These are phyloP conservation scores for Bipolaris sorokiniana DNA, from an alignment of 2,329 filamentous ascomycete species.

Conservation along the genomic window DNA sequence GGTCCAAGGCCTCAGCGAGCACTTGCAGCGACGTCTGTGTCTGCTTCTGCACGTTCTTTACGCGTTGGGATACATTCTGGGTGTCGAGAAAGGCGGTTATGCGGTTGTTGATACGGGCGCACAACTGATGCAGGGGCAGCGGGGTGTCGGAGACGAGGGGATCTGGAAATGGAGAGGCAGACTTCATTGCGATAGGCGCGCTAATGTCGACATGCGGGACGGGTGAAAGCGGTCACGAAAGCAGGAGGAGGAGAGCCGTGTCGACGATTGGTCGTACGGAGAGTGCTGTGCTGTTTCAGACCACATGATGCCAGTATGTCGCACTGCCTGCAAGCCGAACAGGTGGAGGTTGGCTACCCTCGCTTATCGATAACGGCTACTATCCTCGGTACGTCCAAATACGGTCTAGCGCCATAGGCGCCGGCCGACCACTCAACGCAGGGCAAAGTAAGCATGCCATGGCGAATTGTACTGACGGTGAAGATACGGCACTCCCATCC, in stretches of 20 bases:
- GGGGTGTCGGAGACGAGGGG: slow-evolving; percentile 49
- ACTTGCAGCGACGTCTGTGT: slow-evolving; percentile 74
- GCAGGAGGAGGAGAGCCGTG: slow-evolving; percentile 11
- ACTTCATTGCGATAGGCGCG: slow-evolving; percentile 47
- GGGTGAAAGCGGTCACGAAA: slow-evolving; percentile 21
- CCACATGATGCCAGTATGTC: slow-evolving; percentile 29
- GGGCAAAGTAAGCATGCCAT: slow-evolving; percentile 20
- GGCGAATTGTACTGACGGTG: background rate
- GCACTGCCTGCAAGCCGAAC: slow-evolving; percentile 21
- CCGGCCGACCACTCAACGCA: slow-evolving; percentile 21
- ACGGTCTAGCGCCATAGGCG: slow-evolving; percentile 19
- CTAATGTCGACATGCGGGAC: slow-evolving; percentile 44
- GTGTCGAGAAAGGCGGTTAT: slow-evolving; percentile 71
- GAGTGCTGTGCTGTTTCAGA: slow-evolving; percentile 27
- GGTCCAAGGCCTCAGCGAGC: slow-evolving; percentile 74
- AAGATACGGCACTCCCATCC: slow-evolving; percentile 9
- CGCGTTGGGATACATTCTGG: slow-evolving; percentile 60
- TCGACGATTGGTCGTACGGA: slow-evolving; percentile 25
- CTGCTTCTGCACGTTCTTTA: slow-evolving; percentile 74
- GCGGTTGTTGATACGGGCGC: slow-evolving; percentile 62
- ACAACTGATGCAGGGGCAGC: slow-evolving; percentile 57
- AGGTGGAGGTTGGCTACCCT: slow-evolving; percentile 20
- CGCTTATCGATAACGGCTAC: slow-evolving; percentile 29
- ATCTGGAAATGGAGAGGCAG: slow-evolving; percentile 34
- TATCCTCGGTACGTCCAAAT: slow-evolving; percentile 22